Evolutionary conservation across 805 yeast genomes (phyloP), one percentile per base, ranked within the genome.

Genomic region (Isabelozyma pseudorhagii): DNA sequence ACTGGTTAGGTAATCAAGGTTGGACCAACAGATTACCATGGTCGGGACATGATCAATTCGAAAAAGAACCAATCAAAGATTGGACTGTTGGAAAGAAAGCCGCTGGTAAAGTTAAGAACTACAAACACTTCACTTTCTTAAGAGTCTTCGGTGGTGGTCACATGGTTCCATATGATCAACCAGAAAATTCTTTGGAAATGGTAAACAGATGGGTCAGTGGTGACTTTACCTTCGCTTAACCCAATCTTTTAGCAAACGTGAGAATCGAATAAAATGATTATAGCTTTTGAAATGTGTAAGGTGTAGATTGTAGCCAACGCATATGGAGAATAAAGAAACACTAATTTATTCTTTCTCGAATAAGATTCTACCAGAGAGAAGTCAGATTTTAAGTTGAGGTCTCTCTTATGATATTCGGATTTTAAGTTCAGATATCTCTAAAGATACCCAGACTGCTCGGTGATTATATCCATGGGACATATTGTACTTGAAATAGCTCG

Each of bases 81-180:
- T 83, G 80, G 82, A 61, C 51, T 34, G 73, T 69, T 27, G 68
- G 65, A 48, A 66, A 64, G 56, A 57, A 56, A 47, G 55, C 58
- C 40, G 80, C 82, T 42, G 97, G 97, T 54, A 82, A 86, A 58
- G 85, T 84, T 25, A 90, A 89, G 76, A 85, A 81, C 62, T 80
- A 74, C 56, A 83, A 85, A 46, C 78, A 82, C 54, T 82, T 92
- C 58, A 87, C 96, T 5, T 92, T 85, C 75, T 77, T 89, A 69
- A 81, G 97, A 68, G 83, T 91, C 8, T 91, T 77, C 62, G 94
- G 82, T 51, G 97, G 93, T 48, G 97, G 97, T 25, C 97, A 92
- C 71, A 91, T 92, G 97, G 96, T 89, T 54, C 97, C 97, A 18
- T 86, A 75, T 62, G 91, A 92, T 69, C 94, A 87, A 73, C 96